Percentiles rank a stretch among this genome's conserved stretches.
Conservation (phyloP, 768 basidiomycete genomes). For the Paxillus involutus region DNA sequence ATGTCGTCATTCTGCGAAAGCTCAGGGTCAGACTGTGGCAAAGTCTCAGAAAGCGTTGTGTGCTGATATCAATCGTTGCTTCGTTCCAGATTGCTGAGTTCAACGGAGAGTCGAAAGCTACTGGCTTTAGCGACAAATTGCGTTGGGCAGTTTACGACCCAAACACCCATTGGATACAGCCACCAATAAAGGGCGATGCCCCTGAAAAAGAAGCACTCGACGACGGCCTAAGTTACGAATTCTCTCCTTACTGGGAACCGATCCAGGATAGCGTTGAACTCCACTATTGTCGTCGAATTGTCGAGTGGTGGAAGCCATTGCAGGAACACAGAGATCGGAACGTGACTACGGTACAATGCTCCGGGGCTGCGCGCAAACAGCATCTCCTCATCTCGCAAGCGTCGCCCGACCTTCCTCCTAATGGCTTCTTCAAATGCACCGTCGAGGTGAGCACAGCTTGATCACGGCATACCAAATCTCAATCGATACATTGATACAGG, state of each 20-base stretch:
- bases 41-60: background rate
- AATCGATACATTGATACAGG: conserved; percentile 32
- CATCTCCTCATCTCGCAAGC: conserved; percentile 55
- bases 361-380: conserved; percentile 20
- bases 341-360: conserved; percentile 13
- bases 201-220: conserved; percentile 34
- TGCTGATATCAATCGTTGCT: background rate
- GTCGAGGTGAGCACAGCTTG: conserved; percentile 47
- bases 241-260: conserved; percentile 47
- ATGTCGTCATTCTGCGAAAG: conserved; percentile 50
- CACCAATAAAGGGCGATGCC: conserved; percentile 36
- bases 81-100: conserved; percentile 33
- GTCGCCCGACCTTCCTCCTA: conserved; percentile 41
- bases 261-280: conserved; percentile 35
- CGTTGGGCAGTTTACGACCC: conserved; percentile 58
- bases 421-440: conserved; percentile 62
- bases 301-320: conserved; percentile 51
- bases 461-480: background rate
- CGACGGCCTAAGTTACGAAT: conserved; percentile 37
- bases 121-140: conserved; percentile 47
- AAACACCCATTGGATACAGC: conserved; percentile 34
- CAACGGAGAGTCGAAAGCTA: conserved; percentile 32
- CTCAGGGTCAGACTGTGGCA: conserved; percentile 42
- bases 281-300: conserved; percentile 42
- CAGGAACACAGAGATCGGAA: conserved; percentile 19